Base-by-base conservation (phyloP, 176 grass and related monocot genomes). In the Otatea glauca region DNA sequence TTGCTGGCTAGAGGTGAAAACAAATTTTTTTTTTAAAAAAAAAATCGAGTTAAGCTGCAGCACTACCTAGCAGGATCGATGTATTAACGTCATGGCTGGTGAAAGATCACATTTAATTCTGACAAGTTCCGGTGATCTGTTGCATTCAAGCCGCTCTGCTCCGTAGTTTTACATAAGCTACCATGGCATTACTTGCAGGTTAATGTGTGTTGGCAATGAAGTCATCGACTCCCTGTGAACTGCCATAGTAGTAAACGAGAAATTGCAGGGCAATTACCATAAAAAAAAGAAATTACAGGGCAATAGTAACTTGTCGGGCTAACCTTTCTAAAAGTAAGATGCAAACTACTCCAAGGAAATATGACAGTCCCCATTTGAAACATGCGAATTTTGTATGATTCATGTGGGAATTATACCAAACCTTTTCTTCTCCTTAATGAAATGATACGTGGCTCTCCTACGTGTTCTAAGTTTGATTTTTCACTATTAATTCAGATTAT, bases 91-190 rank as follows among this genome's bases (percentile, higher is more conserved):
- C 85, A 61, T 53, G 18, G 41, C 50, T 0, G 63, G 62, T 69
- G 41, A 67, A 23, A 75, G 51, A 86, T 66, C 68, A 15, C 58
- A 14, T 68, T 35, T 60, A n/a, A 25, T 9, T 37, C 23, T 24
- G 73, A 85, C 24, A 11, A 55, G 23, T 84, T n/a, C 16, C 62
- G 32, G 68, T 41, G 43, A 79, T 64, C 49, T n/a, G 44, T 79
- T 23, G 77, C 61, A 29, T 45, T 48, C 76, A 20, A 18, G 12
- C 45, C 25, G 0, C 16, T 21, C 12, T 9, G 39, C 59, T 47
- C 38, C 70, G 5, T 24, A 11, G 35, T n/a, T 53, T 41, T 32
- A 78, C 76, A 9, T 32, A 20, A 78, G 41, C 37, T 6, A 58
- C 37, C 37, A 6, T 15, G 18, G 25, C 20, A 58, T 58, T 0